Evolutionary conservation across 495 filamentous ascomycete genomes (phyloP), one percentile per base, ranked within the genome.

Genomic region (Sabuloglossum arenarium): DNA sequence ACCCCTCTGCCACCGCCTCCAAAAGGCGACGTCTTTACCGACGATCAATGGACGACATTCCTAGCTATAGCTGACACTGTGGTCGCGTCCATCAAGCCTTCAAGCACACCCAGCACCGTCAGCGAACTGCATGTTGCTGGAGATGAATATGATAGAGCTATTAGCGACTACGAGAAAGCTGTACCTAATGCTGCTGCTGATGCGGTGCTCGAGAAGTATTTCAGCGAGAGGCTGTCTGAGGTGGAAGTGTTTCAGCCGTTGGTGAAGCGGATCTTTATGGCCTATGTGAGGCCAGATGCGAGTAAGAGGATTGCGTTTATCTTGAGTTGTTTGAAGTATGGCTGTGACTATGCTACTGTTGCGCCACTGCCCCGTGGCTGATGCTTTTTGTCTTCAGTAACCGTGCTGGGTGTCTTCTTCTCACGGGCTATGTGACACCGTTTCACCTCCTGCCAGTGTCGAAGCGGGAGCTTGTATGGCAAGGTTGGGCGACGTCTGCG

Each of bases 381-480:
- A 53, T 14, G 9, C 19, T 24, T 6, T 10, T 16, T 6, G 27
- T 52, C 6, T 12, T 8, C 63, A 89, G 83, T 58, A 84, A 83
- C 29, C 73, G 73, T n/a, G 67, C 79, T 0, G 85, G 84, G 9
- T 86, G 79, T 32, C 64, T 86, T 16, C 65, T 85, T 16, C 65
- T 81, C 21, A 88, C 84, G 0, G 82, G 83, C 24, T 78, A 78
- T 24, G 69, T 70, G 30, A 80, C 72, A 0, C 76, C 77, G 0
- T 66, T 88, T 24, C 74, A 82, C 54, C 68, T 78, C 53, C 85
- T 85, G 59, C 73, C 81, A 2, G 59, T 81, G 8, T 65, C 71
- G 37, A 68, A 75, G 31, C 77, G 86, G 2, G 72, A 82, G 62
- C 70, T 74, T 25, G 72, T 86, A 39, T 66, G 88, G 10, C 69